Base-by-base conservation (phyloP, 2,329 filamentous ascomycete genomes). In the Fusarium sarcochroum region DNA sequence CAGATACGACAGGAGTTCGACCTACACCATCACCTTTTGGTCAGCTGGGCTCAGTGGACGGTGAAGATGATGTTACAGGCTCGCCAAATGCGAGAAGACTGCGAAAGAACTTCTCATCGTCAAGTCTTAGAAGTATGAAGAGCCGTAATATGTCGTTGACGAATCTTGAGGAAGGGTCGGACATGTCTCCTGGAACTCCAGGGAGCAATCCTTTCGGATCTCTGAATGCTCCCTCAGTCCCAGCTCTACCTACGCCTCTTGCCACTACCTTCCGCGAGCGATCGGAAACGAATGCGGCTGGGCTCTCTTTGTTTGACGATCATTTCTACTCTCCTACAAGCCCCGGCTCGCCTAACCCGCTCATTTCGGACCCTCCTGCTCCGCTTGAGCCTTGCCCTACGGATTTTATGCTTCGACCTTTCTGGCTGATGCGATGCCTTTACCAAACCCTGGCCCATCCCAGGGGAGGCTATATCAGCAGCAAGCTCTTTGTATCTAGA, bases 341-440 rank as follows among this genome's bases (percentile, higher is more conserved):
- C 32, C 86, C 91, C 1, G 89, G 89, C 4, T 90, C 89, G n/a
- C 88, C 90, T 4, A 90, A 91, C 58, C 83, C 86, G 5, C 77
- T 86, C n/a, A 83, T 84, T 14, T 75, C 83, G 0, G 90, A 93
- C 69, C 87, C 89, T 2, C 94, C 94, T 14, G 86, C 91, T 21
- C 89, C 93, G 0, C 85, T 99, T 7, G 96, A 99, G 76, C 92
- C 96, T 5, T 99, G 97, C 76, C 96, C 96, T 1, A 93, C 91
- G 35, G 93, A 97, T 40, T 90, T 91, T 62, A 86, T 98, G 73
- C 85, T 98, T n/a, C 90, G 96, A 20, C 97, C 96, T 3, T 99
- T 98, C 79, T 99, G 96, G 96, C 85, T 99, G 44, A 97, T 99
- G 93, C 90, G 96, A 55, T 94, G 92, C 65, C 85, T 99, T 25